A percentile compares a stretch with the other conserved stretches of the same genome.
phyloP scores from a whole-genome alignment of 2,329 filamentous ascomycete genomes.

The Pseudocercospora fijiensis region DNA sequence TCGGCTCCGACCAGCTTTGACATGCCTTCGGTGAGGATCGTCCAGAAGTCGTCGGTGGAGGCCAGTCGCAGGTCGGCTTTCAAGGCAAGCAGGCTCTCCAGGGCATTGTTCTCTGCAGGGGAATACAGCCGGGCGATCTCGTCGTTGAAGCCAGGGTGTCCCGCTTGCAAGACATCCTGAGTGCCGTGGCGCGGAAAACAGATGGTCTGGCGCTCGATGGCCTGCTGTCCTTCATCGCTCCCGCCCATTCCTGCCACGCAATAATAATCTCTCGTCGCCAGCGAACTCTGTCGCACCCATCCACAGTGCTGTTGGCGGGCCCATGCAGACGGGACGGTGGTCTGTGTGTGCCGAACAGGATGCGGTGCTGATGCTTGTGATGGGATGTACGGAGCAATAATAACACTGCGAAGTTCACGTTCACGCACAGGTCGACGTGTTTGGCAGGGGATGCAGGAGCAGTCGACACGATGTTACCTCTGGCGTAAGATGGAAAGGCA shows the following conservation, averaged over 20 bases:
- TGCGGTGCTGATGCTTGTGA: neutral
- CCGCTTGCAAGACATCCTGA: conserved; percentile 28
- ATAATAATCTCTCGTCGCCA: neutral
- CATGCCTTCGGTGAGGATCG: conserved; percentile 61
- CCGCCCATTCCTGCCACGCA: conserved; percentile 13
- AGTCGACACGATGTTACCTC: neutral
- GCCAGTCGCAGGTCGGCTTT: conserved; percentile 57
- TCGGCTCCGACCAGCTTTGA: conserved; percentile 63
- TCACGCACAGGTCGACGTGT: neutral
- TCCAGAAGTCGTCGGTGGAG: conserved; percentile 63
- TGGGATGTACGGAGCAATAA: neutral
- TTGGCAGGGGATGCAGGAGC: conserved; percentile 4
- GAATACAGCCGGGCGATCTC: conserved; percentile 29
- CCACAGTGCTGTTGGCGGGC: too few relatives aligned
- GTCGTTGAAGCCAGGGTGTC: conserved; percentile 29
- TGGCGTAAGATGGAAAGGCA: neutral
- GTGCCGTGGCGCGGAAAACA: conserved; percentile 34
- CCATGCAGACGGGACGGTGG: neutral
- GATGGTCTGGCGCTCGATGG: conserved; percentile 30
- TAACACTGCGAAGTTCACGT: neutral
- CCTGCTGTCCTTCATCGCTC: conserved; percentile 2
- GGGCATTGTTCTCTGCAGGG: conserved; percentile 58
- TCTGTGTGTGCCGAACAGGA: neutral
- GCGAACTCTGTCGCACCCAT: conserved; percentile 6
- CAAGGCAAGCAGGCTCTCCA: conserved; percentile 59